phyloP scores from a whole-genome alignment of 345 rosid species.

The Noccaea caerulescens region DNA sequence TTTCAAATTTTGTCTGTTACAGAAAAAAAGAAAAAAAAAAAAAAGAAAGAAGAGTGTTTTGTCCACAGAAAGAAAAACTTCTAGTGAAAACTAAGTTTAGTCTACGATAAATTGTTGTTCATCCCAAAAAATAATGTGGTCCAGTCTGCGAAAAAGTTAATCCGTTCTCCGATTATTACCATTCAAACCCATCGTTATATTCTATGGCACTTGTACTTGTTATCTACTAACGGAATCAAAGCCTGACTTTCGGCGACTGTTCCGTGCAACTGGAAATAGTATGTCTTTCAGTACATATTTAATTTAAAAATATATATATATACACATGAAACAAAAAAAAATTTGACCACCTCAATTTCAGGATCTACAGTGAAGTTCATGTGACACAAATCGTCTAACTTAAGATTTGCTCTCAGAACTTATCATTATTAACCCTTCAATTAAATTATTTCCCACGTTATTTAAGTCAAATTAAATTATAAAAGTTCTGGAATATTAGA shows the following conservation, averaged over 20 bases:
- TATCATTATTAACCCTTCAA: conserved; percentile 24
- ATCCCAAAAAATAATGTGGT: background rate
- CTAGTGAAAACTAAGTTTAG: background rate
- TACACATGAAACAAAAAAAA: conserved; percentile 12
- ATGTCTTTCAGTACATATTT: background rate
- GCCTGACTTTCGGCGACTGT: conserved; percentile 42
- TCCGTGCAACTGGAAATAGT: conserved; percentile 32
- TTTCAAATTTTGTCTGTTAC: no score
- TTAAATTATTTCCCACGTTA: conserved; percentile 22
- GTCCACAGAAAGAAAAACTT: no score
- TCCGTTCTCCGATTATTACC: background rate
- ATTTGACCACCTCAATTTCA: conserved; percentile 43
- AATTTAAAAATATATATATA: conserved; percentile 5
- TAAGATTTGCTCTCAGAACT: conserved; percentile 36
- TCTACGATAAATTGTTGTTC: background rate
- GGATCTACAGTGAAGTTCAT: conserved; percentile 42
- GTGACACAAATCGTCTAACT: conserved; percentile 44
- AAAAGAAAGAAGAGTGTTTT: no score
- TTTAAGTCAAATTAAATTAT: background rate
- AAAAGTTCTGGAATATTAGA: background rate
- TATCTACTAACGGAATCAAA: conserved; percentile 27
- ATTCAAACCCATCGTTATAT: background rate
- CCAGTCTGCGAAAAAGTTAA: background rate
- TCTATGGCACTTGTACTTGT: conserved; percentile 9
- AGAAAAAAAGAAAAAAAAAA: no score